phyloP scores from a whole-genome alignment of 2,329 filamentous ascomycete species.

The Colletotrichum endophyticum region DNA sequence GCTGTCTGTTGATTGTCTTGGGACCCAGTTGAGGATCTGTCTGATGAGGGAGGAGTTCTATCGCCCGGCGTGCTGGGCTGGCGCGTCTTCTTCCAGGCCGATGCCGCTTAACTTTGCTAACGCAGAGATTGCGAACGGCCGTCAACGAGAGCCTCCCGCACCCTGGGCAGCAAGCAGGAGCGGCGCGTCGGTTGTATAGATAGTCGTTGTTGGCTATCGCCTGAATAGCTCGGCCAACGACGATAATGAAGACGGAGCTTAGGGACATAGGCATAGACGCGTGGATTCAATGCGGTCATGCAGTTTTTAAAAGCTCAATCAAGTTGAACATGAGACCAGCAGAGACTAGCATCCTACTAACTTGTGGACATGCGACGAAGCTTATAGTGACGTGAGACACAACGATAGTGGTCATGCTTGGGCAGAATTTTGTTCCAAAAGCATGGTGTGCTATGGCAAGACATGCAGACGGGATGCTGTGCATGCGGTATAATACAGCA shows the following conservation, averaged over 20 bases:
- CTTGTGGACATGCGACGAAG: neutral
- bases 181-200: conserved; percentile 10
- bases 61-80: neutral
- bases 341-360: neutral
- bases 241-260: conserved; percentile 6
- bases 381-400: neutral
- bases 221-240: conserved; percentile 15
- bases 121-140: neutral
- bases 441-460: neutral
- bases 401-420: neutral
- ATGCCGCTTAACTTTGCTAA: neutral
- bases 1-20: conserved; percentile 18
- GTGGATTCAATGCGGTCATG: neutral
- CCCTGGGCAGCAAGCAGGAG: neutral
- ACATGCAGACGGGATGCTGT: neutral
- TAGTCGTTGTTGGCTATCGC: conserved; percentile 11
- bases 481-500: neutral
- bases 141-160: neutral
- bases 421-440: neutral
- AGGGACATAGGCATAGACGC: neutral
- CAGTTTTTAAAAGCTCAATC: neutral
- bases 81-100: neutral
- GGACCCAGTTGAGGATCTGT: conserved; percentile 7
- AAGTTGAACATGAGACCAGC: neutral
- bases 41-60: neutral